Conservation (phyloP, 2,329 filamentous ascomycete genomes). For the Cordyceps fumosorosea region DNA sequence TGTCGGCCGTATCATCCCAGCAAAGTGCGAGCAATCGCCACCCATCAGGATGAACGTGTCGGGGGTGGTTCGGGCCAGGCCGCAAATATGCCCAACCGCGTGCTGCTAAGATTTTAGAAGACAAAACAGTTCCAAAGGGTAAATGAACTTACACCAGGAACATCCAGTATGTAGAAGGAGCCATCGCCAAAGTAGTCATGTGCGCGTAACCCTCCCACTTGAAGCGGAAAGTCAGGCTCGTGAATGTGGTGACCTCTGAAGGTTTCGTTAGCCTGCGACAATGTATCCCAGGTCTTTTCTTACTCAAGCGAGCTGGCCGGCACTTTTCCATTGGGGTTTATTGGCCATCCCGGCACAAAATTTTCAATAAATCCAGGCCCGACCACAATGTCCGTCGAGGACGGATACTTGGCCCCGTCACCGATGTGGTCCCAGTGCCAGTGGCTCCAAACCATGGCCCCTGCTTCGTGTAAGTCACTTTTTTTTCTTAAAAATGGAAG, state of each 20-base stretch:
- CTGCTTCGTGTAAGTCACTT: background rate
- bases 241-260: conserved; percentile 21
- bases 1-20: conserved; percentile 31
- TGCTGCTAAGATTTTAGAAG: conserved; percentile 18
- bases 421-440: conserved; percentile 48
- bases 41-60: conserved; percentile 36
- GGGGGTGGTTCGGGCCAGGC: conserved; percentile 31
- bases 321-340: conserved; percentile 26
- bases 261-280: background rate
- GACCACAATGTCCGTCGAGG: conserved; percentile 40
- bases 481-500: background rate
- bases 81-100: conserved; percentile 35
- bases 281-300: background rate
- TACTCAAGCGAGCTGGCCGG: conserved; percentile 29
- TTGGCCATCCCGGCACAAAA: conserved; percentile 41
- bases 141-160: conserved; percentile 23
- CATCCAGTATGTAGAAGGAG: conserved; percentile 35
- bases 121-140: too few species aligned
- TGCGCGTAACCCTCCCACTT: conserved; percentile 31
- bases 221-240: conserved; percentile 24
- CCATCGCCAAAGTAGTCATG: conserved; percentile 38
- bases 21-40: conserved; percentile 36
- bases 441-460: conserved; percentile 28
- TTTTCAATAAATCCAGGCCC: conserved; percentile 43
- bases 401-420: conserved; percentile 40